A percentile compares a stretch with the other conserved stretches of the same genome.
Conservation (phyloP, 192 early-diverging fungal genomes). For the Coemansia sp. region DNA sequence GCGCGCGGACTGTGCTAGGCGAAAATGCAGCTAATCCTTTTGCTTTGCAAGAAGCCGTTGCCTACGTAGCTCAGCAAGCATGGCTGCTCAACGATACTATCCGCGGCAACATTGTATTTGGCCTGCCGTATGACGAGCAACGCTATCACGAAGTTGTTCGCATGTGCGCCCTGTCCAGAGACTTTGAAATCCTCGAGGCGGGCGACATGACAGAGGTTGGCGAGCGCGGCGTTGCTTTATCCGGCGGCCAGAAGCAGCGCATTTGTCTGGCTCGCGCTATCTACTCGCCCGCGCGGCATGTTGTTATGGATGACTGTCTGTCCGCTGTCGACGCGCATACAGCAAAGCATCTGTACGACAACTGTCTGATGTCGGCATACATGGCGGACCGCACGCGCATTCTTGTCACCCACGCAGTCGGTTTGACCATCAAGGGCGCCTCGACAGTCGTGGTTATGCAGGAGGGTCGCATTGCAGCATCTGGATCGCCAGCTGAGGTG, state of each 20-base stretch:
- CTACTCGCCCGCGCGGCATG: conserved; percentile 67
- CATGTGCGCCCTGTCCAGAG: conserved; percentile 81
- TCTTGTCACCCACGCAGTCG: conserved; percentile 92
- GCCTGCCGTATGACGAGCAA: conserved; percentile 66
- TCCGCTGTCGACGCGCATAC: conserved; percentile 98
- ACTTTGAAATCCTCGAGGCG: conserved; percentile 80
- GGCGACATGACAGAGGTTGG: conserved; percentile 94
- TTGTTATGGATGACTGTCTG: conserved; percentile 88
- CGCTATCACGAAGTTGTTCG: conserved; percentile 78
- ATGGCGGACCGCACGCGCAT: conserved; percentile 78
- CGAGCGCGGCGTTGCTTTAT: conserved; percentile 82
- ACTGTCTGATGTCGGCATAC: conserved; percentile 68
- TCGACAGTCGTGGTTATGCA: conserved; percentile 64
- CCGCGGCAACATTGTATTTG: conserved; percentile 88
- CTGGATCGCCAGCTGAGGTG: conserved; percentile 55
- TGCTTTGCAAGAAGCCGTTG: conserved; percentile 54
- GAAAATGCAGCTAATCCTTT: conserved; percentile 19
- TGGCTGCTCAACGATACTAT: conserved; percentile 77
- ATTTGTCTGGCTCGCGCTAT: conserved; percentile 85
- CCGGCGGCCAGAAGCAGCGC: conserved; percentile 86
- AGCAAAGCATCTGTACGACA: conserved; percentile 77
- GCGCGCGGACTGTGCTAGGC: conserved; percentile 58
- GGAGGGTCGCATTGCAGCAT: conserved; percentile 61
- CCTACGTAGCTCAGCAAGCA: conserved; percentile 84
- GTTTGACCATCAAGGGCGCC: conserved; percentile 61